Percentiles rank a stretch among this genome's conserved stretches.
Conservation (phyloP, 2,329 filamentous ascomycete genomes). For the Colletotrichum falcatum region DNA sequence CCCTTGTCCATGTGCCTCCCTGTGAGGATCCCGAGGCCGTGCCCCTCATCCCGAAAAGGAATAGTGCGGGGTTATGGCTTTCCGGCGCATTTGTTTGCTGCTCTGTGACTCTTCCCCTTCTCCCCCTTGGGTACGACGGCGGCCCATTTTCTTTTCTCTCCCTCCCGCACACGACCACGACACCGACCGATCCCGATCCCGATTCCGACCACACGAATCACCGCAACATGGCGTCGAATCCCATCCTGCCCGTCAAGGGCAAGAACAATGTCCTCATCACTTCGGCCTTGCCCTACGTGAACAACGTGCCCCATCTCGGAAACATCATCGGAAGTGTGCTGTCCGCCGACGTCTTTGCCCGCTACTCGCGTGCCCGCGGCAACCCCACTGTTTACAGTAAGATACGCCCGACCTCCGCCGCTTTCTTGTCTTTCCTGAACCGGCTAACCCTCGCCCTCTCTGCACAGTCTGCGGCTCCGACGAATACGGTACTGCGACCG, state of each 20-base stretch:
- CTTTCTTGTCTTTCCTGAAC: not conserved
- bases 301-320: slow-evolving; percentile 84
- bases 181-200: not conserved
- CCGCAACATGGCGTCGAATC: slow-evolving; percentile 44
- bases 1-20: no score
- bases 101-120: slow-evolving; percentile 12
- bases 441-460: not conserved
- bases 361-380: slow-evolving; percentile 83
- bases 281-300: slow-evolving; percentile 84
- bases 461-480: slow-evolving; percentile 64
- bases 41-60: slow-evolving; percentile 41
- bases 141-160: slow-evolving; percentile 1
- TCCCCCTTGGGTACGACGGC: not conserved
- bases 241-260: slow-evolving; percentile 74
- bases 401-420: slow-evolving; percentile 10
- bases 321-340: slow-evolving; percentile 91
- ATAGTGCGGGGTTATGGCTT: slow-evolving; percentile 42
- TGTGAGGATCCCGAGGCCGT: not conserved
- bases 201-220: slow-evolving; percentile 1
- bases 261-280: slow-evolving; percentile 92
- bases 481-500: slow-evolving; percentile 95
- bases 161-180: slow-evolving; percentile 7
- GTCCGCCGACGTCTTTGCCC: slow-evolving; percentile 87
- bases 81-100: not conserved
- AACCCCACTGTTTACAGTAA: slow-evolving; percentile 79